These are phyloP conservation scores for Casuarina glauca DNA, from an alignment of 306 rosid species.

Conservation along the genomic window DNA sequence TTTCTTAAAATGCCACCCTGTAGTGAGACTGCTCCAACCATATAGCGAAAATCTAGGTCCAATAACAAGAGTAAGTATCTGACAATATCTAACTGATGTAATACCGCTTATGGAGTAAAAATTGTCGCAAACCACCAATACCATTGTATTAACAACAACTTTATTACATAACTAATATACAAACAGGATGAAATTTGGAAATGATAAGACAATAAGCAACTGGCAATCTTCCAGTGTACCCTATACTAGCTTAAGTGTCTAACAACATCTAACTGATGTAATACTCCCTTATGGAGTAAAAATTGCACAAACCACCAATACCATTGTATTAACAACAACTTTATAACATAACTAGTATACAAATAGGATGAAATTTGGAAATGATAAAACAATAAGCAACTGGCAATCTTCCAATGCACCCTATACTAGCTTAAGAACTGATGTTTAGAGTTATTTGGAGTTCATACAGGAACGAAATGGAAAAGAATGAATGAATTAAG, in stretches of 20 bases:
- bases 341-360: background rate
- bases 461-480: background rate
- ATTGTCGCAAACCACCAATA: background rate
- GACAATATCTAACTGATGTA: background rate
- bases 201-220: background rate
- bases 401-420: background rate
- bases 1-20: background rate
- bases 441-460: background rate
- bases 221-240: background rate
- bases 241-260: background rate
- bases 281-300: background rate
- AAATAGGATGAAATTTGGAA: slow-evolving; percentile 3
- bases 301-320: background rate
- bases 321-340: background rate
- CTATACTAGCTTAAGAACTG: background rate
- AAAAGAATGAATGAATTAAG: background rate
- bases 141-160: background rate
- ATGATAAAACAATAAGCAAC: background rate
- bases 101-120: background rate
- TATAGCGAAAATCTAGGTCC: background rate
- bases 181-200: slow-evolving; percentile 3
- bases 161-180: background rate
- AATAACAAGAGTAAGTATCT: background rate
- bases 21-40: background rate
- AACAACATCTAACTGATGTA: background rate